Evolutionary conservation across 2,329 filamentous ascomycete genomes (phyloP).

Genomic region (Pseudogymnoascus destructans): DNA sequence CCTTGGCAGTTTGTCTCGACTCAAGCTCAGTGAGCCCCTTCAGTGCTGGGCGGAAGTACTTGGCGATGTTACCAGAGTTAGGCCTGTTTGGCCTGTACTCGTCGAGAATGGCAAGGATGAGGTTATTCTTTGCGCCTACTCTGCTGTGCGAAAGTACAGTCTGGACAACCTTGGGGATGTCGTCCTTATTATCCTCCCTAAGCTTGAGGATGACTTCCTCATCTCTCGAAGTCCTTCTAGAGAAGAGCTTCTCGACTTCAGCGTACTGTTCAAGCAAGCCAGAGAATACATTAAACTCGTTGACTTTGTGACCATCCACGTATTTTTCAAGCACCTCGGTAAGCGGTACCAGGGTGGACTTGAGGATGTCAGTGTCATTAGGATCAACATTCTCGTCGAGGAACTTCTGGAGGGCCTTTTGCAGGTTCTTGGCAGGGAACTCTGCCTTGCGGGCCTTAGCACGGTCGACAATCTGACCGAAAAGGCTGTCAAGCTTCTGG

Average conservation of each 20-base stretch:
- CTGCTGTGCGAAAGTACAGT: conserved; percentile 88
- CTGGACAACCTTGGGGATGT: conserved; percentile 71
- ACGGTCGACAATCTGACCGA: conserved; percentile 77
- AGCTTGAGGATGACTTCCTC: conserved; percentile 90
- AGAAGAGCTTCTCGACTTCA: conserved; percentile 76
- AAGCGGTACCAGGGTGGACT: conserved; percentile 60
- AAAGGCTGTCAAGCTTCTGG: conserved; percentile 71
- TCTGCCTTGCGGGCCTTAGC: conserved; percentile 65
- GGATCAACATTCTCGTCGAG: conserved; percentile 70
- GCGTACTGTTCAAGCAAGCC: conserved; percentile 70
- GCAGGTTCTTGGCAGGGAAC: conserved; percentile 81
- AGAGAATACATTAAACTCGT: conserved; percentile 75
- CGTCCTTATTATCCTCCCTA: conserved; percentile 92
- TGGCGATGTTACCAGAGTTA: conserved; percentile 73
- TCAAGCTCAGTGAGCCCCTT: conserved; percentile 85
- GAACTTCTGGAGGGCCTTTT: conserved; percentile 77
- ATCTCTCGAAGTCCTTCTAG: conserved; percentile 69
- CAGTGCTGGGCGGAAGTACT: conserved; percentile 71
- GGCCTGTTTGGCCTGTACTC: conserved; percentile 94
- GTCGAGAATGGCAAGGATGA: conserved; percentile 81
- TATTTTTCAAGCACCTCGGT: conserved; percentile 68
- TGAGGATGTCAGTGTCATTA: conserved; percentile 61
- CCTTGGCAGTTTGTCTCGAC: conserved; percentile 74
- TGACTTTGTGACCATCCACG: conserved; percentile 73
- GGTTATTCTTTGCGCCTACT: conserved; percentile 84